Percentiles rank a stretch among this genome's conserved stretches.
phyloP scores from a whole-genome alignment of 805 yeast species.

The Candida maris region DNA sequence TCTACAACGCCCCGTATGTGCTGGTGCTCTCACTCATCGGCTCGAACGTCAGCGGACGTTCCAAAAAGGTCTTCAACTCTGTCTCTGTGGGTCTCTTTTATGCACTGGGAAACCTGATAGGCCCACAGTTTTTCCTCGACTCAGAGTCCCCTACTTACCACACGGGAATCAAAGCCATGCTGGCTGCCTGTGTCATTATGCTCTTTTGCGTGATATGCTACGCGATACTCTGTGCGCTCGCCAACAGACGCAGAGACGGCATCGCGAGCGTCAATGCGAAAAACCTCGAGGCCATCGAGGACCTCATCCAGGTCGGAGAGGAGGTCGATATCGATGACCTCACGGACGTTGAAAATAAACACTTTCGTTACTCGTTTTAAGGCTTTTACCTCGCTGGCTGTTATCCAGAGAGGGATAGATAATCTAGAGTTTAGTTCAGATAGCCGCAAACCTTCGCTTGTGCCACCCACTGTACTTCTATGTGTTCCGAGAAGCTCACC shows the following conservation, averaged over 20 bases:
- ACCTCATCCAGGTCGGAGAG: conserved; percentile 14
- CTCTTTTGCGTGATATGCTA: conserved; percentile 15
- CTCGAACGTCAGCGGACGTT: conserved; percentile 57
- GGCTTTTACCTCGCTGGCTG: too few relatives aligned
- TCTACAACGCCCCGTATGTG: conserved; percentile 21
- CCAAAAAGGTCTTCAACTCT: conserved; percentile 48
- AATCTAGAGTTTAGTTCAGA: too few relatives aligned
- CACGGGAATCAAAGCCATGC: conserved; percentile 52
- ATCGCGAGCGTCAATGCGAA: conserved; percentile 15
- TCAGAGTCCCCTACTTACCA: conserved; percentile 49
- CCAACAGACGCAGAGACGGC: conserved; percentile 48
- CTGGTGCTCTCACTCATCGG: conserved; percentile 24
- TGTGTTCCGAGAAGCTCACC: too few relatives aligned
- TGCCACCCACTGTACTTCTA: too few relatives aligned
- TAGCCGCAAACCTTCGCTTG: too few relatives aligned
- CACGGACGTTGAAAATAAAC: conserved; percentile 56
- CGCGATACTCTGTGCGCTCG: conserved; percentile 26
- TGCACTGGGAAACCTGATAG: conserved; percentile 55
- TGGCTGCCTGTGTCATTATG: conserved; percentile 23
- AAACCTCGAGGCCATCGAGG: conserved; percentile 9
- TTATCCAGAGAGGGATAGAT: too few relatives aligned
- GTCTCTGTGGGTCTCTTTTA: conserved; percentile 42
- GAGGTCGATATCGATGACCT: conserved; percentile 36
- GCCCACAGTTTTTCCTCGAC: conserved; percentile 59
- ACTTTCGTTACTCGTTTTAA: conserved; percentile 46